Evolutionary conservation across 202 grass and related monocot species (phyloP).

Genomic region (Elaeis oleifera): DNA sequence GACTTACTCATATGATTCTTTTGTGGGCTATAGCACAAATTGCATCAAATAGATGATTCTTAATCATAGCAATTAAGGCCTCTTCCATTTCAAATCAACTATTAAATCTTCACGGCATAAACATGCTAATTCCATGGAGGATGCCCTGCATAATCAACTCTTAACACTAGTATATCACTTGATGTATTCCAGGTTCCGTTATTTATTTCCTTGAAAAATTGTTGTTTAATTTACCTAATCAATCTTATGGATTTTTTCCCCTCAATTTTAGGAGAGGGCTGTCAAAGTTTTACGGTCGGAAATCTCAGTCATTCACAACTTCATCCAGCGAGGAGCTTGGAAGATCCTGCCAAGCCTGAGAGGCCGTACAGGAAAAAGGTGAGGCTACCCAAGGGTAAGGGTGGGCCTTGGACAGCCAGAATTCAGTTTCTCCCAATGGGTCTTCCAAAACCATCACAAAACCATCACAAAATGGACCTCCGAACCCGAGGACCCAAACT

Average conservation of each 20-base stretch:
- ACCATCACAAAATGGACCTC: background rate
- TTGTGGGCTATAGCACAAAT: no score
- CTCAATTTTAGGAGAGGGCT: slow-evolving; percentile 52
- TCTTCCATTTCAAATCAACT: no score
- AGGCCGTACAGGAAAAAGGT: slow-evolving; percentile 42
- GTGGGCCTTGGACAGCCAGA: slow-evolving; percentile 30
- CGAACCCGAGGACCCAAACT: no score
- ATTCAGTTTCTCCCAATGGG: background rate
- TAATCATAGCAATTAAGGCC: no score
- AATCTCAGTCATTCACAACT: slow-evolving; percentile 76
- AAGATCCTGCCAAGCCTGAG: slow-evolving; percentile 80
- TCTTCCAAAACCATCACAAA: background rate
- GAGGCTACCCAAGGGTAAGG: slow-evolving; percentile 61
- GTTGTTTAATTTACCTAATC: no score
- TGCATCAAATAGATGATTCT: no score
- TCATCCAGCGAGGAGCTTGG: slow-evolving; percentile 51
- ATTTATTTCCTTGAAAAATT: no score
- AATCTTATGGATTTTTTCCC: no score
- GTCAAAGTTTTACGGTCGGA: slow-evolving; percentile 67
- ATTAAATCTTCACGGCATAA: background rate
- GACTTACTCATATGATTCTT: no score
- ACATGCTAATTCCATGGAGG: background rate
- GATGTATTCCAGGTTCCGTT: no score
- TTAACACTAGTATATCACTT: no score
- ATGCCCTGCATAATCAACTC: background rate